A percentile compares a stretch with the other conserved stretches of the same genome.
Conservation (phyloP, 139 green algal genomes). For the Astrephomene gubernaculifera region DNA sequence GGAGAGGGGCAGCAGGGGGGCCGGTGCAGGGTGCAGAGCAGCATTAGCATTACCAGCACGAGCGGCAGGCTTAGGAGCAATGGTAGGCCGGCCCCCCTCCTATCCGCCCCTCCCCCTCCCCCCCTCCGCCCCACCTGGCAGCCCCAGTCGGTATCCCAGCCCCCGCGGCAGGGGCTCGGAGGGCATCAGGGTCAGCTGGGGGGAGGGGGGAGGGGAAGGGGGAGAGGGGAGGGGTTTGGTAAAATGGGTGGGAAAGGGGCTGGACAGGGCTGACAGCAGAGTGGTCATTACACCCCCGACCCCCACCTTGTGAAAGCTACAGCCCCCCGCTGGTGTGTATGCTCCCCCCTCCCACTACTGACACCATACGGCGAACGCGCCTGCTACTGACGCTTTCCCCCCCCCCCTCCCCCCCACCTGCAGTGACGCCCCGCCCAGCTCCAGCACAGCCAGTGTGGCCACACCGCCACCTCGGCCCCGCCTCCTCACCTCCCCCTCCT, state of each 20-base stretch:
- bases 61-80: not conserved
- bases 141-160: not conserved
- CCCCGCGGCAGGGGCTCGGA: slow-evolving; percentile 8
- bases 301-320: no score
- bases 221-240: not conserved
- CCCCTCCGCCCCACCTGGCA: slow-evolving; percentile 30
- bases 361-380: no score
- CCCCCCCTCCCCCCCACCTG: slow-evolving; percentile 41
- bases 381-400: no score
- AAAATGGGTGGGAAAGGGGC: no score
- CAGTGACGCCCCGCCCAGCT: slow-evolving; percentile 63
- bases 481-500: not conserved
- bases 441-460: slow-evolving; percentile 51
- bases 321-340: no score
- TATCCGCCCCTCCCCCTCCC: not conserved
- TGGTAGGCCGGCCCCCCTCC: not conserved
- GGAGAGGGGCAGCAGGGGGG: not conserved
- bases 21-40: not conserved
- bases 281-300: no score
- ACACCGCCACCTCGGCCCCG: not conserved
- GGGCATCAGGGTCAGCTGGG: slow-evolving; percentile 44
- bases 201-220: not conserved
- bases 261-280: no score
- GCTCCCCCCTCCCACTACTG: no score
- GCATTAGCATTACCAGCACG: no score